These are phyloP conservation scores for Fragilaria crotonensis DNA, from an alignment of 108 stramenopile species.

Conservation along the genomic window DNA sequence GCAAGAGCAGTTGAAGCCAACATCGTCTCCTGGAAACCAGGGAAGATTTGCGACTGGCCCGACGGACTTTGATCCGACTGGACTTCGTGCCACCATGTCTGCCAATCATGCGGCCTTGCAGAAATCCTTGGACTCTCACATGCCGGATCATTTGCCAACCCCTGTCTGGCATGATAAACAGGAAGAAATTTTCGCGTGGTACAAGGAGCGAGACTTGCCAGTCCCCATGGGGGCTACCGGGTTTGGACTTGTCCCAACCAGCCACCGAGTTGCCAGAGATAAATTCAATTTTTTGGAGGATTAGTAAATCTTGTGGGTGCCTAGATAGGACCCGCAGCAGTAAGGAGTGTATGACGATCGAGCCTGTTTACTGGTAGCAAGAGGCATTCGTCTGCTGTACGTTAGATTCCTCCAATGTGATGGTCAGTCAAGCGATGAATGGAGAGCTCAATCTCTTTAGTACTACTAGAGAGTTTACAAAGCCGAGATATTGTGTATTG, in stretches of 20 bases:
- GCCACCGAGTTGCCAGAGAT: conserved; percentile 62
- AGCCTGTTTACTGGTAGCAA: no score
- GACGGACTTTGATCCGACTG: conserved; percentile 68
- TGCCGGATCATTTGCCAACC: conserved; percentile 78
- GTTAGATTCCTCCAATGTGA: no score
- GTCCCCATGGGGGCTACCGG: conserved; percentile 64
- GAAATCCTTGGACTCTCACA: conserved; percentile 60
- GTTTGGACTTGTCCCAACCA: conserved; percentile 37
- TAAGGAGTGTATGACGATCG: no score
- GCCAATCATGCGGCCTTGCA: conserved; percentile 59
- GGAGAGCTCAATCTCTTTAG: no score
- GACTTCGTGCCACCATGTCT: conserved; percentile 77
- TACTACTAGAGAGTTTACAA: no score
- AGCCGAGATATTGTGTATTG: no score
- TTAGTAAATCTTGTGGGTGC: no score
- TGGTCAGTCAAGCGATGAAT: no score
- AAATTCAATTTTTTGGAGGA: no score
- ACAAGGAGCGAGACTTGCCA: conserved; percentile 75
- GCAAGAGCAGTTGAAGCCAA: conserved; percentile 51
- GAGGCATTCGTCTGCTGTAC: no score
- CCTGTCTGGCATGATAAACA: conserved; percentile 54
- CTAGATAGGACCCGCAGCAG: no score
- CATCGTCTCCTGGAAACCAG: conserved; percentile 69
- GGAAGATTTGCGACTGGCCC: conserved; percentile 79
- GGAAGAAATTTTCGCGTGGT: conserved; percentile 62